Percentiles rank a stretch among this genome's conserved stretches.
Conservation (phyloP, 192 early-diverging fungal species). For the Ambispora gerdemannii region DNA sequence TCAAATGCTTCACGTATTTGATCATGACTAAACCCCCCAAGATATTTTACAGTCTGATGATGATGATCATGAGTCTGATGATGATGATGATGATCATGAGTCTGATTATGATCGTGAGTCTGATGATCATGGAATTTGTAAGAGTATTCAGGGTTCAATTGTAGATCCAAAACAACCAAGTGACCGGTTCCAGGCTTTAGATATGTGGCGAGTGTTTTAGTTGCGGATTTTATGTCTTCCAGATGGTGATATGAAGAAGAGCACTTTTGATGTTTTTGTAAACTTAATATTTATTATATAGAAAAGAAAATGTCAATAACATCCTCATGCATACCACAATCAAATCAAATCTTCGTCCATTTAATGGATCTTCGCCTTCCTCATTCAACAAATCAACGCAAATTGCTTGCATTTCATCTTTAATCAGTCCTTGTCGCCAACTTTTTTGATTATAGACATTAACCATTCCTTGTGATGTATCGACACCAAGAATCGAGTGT, state of each 20-base stretch:
- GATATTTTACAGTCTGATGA: background rate
- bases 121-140: conserved; percentile 16
- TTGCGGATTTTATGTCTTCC: background rate
- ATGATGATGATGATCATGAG: background rate
- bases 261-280: background rate
- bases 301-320: background rate
- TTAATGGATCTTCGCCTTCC: conserved; percentile 17
- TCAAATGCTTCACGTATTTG: conserved; percentile 3
- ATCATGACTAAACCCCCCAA: conserved; percentile 20
- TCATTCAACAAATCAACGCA: conserved; percentile 21
- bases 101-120: background rate
- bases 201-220: conserved; percentile 10
- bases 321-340: conserved; percentile 10
- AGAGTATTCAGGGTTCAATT: background rate
- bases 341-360: conserved; percentile 29
- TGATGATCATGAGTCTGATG: background rate
- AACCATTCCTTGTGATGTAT: conserved; percentile 13
- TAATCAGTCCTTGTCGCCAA: conserved; percentile 22
- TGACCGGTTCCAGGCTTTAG: conserved; percentile 14
- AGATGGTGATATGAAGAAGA: conserved; percentile 28
- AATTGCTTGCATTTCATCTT: conserved; percentile 28
- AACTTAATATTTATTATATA: background rate
- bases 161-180: conserved; percentile 23
- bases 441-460: conserved; percentile 26
- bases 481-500: conserved; percentile 23